A percentile compares a stretch with the other conserved stretches of the same genome.
Evolutionary conservation across 306 rosid genomes (phyloP).

Genomic region (Fragaria vesca): DNA sequence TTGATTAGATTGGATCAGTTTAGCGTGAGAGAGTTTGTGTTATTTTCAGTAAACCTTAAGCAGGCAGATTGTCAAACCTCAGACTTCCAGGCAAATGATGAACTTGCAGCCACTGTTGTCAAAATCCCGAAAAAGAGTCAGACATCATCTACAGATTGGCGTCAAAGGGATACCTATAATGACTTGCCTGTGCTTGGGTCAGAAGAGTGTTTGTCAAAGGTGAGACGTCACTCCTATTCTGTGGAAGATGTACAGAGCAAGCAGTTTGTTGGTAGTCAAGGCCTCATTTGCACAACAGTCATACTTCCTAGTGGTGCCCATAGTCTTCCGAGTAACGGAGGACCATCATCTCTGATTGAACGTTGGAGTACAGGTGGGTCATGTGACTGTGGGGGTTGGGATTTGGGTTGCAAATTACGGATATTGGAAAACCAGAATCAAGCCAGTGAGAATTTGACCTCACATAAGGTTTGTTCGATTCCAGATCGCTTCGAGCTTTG

Average conservation of each 20-base stretch:
- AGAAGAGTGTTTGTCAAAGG: constrained; percentile 30
- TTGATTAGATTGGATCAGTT: constrained; percentile 37
- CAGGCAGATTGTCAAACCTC: constrained; percentile 53
- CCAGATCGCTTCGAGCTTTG: constrained; percentile 61
- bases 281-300: constrained; percentile 52
- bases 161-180: constrained; percentile 24
- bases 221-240: constrained; percentile 27
- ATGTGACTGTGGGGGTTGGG: constrained; percentile 99
- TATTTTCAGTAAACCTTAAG: constrained; percentile 63
- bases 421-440: constrained; percentile 55
- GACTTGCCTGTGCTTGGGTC: constrained; percentile 21
- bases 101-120: constrained; percentile 84
- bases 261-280: constrained; percentile 25
- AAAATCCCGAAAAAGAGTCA: constrained; percentile 49
- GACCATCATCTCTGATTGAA: constrained; percentile 91
- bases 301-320: constrained; percentile 89
- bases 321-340: constrained; percentile 87
- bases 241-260: constrained; percentile 16
- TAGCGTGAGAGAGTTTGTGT: constrained; percentile 61
- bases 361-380: constrained; percentile 95
- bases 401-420: constrained; percentile 82
- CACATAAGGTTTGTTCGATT: constrained; percentile 33
- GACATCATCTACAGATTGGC: constrained; percentile 23
- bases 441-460: constrained; percentile 34
- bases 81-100: constrained; percentile 71